Percentiles rank a stretch among this genome's conserved stretches.
phyloP scores from a whole-genome alignment of 805 yeast species.

The Ascoidea rubescens region DNA sequence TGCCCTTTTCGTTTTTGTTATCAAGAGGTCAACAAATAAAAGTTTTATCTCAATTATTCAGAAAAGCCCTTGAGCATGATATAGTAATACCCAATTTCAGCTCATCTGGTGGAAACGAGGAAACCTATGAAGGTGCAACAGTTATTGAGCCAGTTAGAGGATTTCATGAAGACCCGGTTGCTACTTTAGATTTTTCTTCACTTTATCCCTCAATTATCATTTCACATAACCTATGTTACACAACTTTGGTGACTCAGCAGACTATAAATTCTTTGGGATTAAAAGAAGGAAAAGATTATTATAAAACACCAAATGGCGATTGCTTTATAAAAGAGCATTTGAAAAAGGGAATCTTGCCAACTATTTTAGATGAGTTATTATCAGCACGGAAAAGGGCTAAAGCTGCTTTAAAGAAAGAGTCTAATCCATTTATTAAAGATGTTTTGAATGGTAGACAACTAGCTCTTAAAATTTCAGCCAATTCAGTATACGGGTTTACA shows the following conservation, averaged over 20 bases:
- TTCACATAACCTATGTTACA: conserved; percentile 96
- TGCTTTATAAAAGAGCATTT: conserved; percentile 58
- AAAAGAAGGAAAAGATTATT: conserved; percentile 63
- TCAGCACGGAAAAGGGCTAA: conserved; percentile 91
- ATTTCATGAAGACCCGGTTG: conserved; percentile 92
- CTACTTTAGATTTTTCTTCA: conserved; percentile 94
- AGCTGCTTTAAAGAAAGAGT: conserved; percentile 78
- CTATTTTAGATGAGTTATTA: conserved; percentile 77
- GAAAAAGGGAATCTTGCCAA: conserved; percentile 82
- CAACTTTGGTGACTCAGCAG: conserved; percentile 63
- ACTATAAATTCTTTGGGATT: conserved; percentile 54
- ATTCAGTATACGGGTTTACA: conserved; percentile 97
- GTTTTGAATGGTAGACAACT: conserved; percentile 95
- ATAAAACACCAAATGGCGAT: conserved; percentile 84
- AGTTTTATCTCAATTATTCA: conserved; percentile 86
- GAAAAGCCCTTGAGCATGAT: conserved; percentile 80
- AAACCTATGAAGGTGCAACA: conserved; percentile 96
- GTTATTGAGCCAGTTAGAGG: conserved; percentile 96
- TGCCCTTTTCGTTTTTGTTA: conserved; percentile 81
- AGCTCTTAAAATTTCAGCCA: conserved; percentile 92
- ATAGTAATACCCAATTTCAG: conserved; percentile 85
- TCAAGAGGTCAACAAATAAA: conserved; percentile 96
- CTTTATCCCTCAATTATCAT: conserved; percentile 97
- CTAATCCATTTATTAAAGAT: conserved; percentile 85
- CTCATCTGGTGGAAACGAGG: conserved; percentile 67